A percentile compares a stretch with the other conserved stretches of the same genome.
Conservation (phyloP, 208 protist species). For the Trichomonas tenax region DNA sequence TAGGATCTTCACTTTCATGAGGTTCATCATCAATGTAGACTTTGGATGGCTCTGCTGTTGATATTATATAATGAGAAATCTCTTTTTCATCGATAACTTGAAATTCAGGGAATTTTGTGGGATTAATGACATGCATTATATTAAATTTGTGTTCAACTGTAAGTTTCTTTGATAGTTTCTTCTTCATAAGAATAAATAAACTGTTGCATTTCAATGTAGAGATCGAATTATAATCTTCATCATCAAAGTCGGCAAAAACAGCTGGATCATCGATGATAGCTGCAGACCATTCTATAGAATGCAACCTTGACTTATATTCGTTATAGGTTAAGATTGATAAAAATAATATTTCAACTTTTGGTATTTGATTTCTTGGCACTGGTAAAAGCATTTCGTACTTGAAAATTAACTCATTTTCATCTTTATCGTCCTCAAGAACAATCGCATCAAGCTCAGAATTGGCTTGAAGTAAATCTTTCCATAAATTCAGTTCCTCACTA, state of each 20-base stretch:
- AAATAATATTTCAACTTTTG: not conserved
- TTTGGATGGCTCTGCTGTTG: too few relatives aligned
- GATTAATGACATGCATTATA: not conserved
- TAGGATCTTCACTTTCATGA: too few relatives aligned
- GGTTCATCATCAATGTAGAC: too few relatives aligned
- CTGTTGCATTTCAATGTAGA: not conserved
- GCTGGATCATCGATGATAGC: not conserved
- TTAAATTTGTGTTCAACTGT: not conserved
- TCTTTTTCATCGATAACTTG: not conserved
- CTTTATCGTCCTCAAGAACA: not conserved
- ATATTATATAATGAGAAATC: not conserved
- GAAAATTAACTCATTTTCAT: not conserved
- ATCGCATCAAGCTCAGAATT: not conserved
- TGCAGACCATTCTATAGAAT: not conserved
- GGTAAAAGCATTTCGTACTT: not conserved
- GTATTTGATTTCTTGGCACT: not conserved
- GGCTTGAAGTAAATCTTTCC: not conserved
- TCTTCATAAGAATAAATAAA: not conserved
- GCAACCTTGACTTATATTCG: not conserved
- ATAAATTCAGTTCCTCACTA: not conserved
- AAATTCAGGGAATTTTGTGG: not conserved
- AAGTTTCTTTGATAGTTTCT: not conserved
- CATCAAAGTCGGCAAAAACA: not conserved
- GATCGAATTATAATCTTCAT: not conserved
- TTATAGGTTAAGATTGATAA: not conserved